A percentile compares a stretch with the other conserved stretches of the same genome.
phyloP scores from a whole-genome alignment of 768 basidiomycete genomes.

The Russula griseocarnosa region DNA sequence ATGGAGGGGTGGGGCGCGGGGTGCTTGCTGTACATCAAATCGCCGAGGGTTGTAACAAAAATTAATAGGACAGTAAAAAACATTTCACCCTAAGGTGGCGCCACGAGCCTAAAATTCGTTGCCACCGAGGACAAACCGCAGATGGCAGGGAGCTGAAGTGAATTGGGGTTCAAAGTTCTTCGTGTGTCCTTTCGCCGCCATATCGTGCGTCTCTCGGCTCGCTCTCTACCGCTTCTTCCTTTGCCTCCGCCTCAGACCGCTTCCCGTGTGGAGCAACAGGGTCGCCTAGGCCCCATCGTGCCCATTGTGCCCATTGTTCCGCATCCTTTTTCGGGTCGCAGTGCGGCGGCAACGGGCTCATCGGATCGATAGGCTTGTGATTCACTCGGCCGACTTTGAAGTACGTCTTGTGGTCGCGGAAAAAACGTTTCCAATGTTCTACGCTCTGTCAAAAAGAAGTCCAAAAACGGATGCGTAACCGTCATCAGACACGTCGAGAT shows the following conservation, averaged over 20 bases:
- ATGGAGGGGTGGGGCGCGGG: background rate
- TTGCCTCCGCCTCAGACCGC: background rate
- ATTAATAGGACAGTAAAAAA: background rate
- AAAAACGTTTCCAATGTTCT: constrained; percentile 88
- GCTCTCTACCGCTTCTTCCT: background rate
- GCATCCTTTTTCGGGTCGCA: constrained; percentile 60
- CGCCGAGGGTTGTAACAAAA: background rate
- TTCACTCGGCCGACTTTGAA: constrained; percentile 68
- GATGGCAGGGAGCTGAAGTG: background rate
- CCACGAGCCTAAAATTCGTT: background rate
- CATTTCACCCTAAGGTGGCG: background rate
- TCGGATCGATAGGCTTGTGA: constrained; percentile 73
- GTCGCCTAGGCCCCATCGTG: constrained; percentile 27
- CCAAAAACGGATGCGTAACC: background rate
- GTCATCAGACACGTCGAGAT: background rate
- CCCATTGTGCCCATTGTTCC: constrained; percentile 22
- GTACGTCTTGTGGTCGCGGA: constrained; percentile 76
- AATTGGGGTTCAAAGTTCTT: constrained; percentile 21
- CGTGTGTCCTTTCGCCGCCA: constrained; percentile 11
- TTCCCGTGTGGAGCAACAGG: background rate
- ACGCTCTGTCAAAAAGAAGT: constrained; percentile 49
- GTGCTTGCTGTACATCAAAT: background rate
- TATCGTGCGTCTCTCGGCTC: background rate
- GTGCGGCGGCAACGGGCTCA: constrained; percentile 66
- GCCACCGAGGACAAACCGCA: background rate